phyloP scores from a whole-genome alignment of 108 stramenopile species.

The Chaetoceros tenuissimus region DNA sequence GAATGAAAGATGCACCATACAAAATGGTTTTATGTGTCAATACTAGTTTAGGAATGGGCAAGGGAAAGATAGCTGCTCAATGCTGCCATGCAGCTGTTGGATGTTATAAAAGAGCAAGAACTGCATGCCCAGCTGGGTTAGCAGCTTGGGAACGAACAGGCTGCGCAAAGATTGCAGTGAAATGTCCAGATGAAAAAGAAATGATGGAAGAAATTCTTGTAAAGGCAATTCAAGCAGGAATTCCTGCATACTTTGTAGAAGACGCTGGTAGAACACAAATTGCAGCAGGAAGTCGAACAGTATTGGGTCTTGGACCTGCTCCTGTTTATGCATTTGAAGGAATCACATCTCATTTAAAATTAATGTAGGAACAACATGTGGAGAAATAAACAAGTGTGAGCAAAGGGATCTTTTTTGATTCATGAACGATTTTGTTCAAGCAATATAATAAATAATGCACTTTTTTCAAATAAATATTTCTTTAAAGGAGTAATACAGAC shows the following conservation, averaged over 20 bases:
- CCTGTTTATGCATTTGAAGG: slow-evolving; percentile 77
- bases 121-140: slow-evolving; percentile 56
- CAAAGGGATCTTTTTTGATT: too few relatives aligned
- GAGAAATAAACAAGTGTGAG: not conserved
- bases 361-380: slow-evolving; percentile 43
- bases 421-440: too few relatives aligned
- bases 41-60: slow-evolving; percentile 68
- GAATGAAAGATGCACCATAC: slow-evolving; percentile 68
- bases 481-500: not conserved
- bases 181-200: slow-evolving; percentile 77
- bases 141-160: slow-evolving; percentile 79
- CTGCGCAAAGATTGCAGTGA: slow-evolving; percentile 87
- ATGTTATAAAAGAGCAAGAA: slow-evolving; percentile 68
- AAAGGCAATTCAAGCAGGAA: slow-evolving; percentile 45
- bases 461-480: not conserved
- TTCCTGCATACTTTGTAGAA: slow-evolving; percentile 80
- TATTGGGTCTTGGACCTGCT: slow-evolving; percentile 81
- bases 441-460: too few relatives aligned
- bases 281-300: slow-evolving; percentile 85
- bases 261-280: slow-evolving; percentile 94
- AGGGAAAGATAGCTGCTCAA: slow-evolving; percentile 88
- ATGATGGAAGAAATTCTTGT: slow-evolving; percentile 52
- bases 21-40: slow-evolving; percentile 84
- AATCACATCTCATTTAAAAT: slow-evolving; percentile 79
- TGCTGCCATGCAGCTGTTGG: slow-evolving; percentile 87